phyloP scores from a whole-genome alignment of 805 yeast genomes.

The Ogataea pilisensis region DNA sequence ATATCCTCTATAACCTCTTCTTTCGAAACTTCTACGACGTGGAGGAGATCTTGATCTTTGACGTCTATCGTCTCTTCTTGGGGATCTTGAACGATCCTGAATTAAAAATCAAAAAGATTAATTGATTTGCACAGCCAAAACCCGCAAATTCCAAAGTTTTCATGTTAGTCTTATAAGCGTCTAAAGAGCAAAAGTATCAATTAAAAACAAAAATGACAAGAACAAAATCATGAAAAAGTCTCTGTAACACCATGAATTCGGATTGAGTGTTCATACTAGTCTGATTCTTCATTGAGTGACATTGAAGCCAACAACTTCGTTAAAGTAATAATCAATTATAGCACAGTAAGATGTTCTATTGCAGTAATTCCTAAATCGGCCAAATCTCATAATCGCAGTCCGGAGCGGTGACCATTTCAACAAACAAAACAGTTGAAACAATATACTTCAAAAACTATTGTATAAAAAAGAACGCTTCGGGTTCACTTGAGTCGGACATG shows the following conservation, averaged over 20 bases:
- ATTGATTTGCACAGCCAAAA: not conserved
- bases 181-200: not conserved
- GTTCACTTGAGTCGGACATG: too few relatives aligned
- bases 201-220: too few relatives aligned
- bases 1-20: constrained; percentile 12
- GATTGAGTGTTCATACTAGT: not conserved
- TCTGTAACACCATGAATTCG: not conserved
- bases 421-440: not conserved
- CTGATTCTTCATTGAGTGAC: not conserved
- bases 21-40: constrained; percentile 14
- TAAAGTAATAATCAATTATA: not conserved
- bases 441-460: too few relatives aligned
- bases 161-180: constrained; percentile 1
- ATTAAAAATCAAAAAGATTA: not conserved
- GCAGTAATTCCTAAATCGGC: too few relatives aligned
- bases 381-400: not conserved
- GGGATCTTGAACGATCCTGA: constrained; percentile 34
- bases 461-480: too few relatives aligned
- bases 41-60: constrained; percentile 31
- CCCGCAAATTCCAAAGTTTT: not conserved
- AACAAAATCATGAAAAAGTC: not conserved
- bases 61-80: constrained; percentile 26
- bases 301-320: not conserved
- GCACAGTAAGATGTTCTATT: not conserved
- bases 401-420: not conserved